Evolutionary conservation across 441 rosid species (phyloP), one percentile per base, ranked within the genome.

Genomic region (Gossypium schwendimanii): DNA sequence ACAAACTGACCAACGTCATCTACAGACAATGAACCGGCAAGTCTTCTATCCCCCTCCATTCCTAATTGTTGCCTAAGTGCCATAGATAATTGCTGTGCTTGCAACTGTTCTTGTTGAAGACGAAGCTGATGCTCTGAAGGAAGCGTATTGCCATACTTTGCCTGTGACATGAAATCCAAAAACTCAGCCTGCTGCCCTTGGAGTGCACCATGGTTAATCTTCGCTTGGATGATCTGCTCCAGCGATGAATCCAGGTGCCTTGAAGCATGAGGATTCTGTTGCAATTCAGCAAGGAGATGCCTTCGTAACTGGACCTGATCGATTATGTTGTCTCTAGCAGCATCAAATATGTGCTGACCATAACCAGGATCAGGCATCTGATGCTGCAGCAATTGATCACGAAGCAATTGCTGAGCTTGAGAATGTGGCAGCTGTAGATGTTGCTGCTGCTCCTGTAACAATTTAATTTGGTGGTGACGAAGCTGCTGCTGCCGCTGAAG

Each of bases 41-140:
- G 23, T 26, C 74, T 81, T 15, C 83, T 75, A 55, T 81, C 84
- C 44, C 71, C 82, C 62, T 81, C 86, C 77, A 80, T 59, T 21
- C 73, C 81, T 66, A 70, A 59, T 52, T 70, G 75, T 68, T 81
- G 86, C 77, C 85, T 83, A 65, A 77, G 50, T 63, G 78, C 82
- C 73, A 78, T 58, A 5, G 81, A 73, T 49, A 83, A 73, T 63
- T 85, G 79, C 61, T 77, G 79, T 10, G 71, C 84, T 65, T 78
- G 84, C 76, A 81, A 66, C 73, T 79, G 87, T 39, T 84, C 84
- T 55, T 76, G 81, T 53, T 75, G 84, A 65, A 78, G 53, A 68
- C 62, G 75, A 55, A 80, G 60, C 76, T 73, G 76, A 54, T 81
- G 83, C 14, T 79, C 76, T 8, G 78, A 54, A 61, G 72, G 77